A percentile compares a stretch with the other conserved stretches of the same genome.
phyloP scores from a whole-genome alignment of 2,329 filamentous ascomycete genomes.

The Cladosporium oxysporum region DNA sequence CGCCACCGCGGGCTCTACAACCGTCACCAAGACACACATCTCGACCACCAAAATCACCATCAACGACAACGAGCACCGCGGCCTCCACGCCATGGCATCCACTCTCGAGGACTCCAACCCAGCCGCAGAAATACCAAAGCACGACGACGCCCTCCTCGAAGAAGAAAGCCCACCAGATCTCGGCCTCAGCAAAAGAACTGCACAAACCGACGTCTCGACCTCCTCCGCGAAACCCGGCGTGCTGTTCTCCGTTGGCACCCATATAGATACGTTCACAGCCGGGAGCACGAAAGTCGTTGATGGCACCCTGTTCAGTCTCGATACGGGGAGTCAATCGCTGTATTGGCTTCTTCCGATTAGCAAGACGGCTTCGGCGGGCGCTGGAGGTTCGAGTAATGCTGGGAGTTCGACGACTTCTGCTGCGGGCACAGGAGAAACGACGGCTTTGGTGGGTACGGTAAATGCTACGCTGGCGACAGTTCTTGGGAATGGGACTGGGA shows the following conservation, averaged over 20 bases:
- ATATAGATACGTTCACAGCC: not conserved
- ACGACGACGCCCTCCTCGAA: not conserved
- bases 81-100: not conserved
- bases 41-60: not conserved
- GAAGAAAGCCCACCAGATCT: not conserved
- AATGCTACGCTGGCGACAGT: not conserved
- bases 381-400: not conserved
- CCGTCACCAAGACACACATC: conserved; percentile 5
- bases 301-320: conserved; percentile 1
- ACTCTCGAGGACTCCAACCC: not conserved
- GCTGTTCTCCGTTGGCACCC: not conserved
- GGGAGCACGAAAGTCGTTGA: not conserved
- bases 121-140: not conserved
- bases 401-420: not conserved
- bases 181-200: not conserved
- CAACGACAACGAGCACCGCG: not conserved
- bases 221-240: not conserved
- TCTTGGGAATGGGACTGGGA: not conserved
- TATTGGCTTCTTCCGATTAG: not conserved
- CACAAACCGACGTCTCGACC: not conserved
- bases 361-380: not conserved
- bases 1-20: not conserved
- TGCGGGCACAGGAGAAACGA: too few species aligned
- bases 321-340: not conserved
- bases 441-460: too few species aligned